Conservation (phyloP, 2,329 filamentous ascomycete genomes). For the Podosphaera fusca region DNA sequence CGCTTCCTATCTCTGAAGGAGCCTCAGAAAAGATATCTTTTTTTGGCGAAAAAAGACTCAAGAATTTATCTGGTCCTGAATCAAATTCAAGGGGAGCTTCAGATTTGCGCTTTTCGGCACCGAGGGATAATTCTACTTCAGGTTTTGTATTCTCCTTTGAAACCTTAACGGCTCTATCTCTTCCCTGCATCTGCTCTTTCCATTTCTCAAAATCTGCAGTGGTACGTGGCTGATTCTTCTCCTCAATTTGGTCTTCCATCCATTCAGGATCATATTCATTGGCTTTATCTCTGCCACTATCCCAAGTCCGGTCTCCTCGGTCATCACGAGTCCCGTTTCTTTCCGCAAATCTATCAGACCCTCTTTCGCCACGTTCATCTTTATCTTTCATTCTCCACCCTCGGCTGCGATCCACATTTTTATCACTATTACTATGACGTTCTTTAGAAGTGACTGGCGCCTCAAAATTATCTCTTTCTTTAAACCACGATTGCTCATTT, state of each 20-base stretch:
- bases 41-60: conserved; percentile 30
- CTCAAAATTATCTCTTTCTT: conserved; percentile 23
- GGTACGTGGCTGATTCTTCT: conserved; percentile 49
- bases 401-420: conserved; percentile 14
- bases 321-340: conserved; percentile 15
- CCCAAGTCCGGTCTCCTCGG: conserved; percentile 6
- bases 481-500: conserved; percentile 54
- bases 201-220: conserved; percentile 85
- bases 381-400: conserved; percentile 21
- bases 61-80: conserved; percentile 53
- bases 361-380: conserved; percentile 11
- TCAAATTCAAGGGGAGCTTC: conserved; percentile 36
- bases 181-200: conserved; percentile 54
- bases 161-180: conserved; percentile 12
- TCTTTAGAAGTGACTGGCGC: conserved; percentile 11
- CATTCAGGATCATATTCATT: conserved; percentile 73
- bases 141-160: conserved; percentile 18
- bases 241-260: conserved; percentile 54
- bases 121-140: conserved; percentile 8
- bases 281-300: conserved; percentile 27
- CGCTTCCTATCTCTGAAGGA: conserved; percentile 20
- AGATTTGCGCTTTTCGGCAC: conserved; percentile 26
- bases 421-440: conserved; percentile 16
- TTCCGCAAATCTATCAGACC: not conserved
- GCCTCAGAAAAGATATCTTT: conserved; percentile 21